phyloP scores from a whole-genome alignment of 2,329 filamentous ascomycete species.

The Neoscytalidium dimidiatum region DNA sequence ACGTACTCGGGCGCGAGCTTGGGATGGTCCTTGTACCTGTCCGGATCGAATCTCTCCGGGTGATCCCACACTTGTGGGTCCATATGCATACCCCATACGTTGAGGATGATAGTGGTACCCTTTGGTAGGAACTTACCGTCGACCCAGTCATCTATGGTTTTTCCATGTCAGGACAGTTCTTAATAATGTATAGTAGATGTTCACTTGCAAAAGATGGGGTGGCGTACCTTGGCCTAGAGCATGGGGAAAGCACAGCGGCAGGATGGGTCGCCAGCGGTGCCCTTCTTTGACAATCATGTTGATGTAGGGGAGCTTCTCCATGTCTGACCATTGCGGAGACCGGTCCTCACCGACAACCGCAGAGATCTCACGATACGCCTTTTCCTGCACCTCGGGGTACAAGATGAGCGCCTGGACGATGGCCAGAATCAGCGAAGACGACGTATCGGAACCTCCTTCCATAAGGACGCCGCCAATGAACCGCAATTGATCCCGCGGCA shows the following conservation, averaged over 20 bases:
- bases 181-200: no score
- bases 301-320: constrained; percentile 11
- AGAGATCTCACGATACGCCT: neutral
- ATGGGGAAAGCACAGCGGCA: constrained; percentile 38
- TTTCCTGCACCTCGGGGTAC: neutral
- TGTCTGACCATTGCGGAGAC: constrained; percentile 1
- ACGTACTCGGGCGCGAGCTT: neutral
- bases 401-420: neutral
- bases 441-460: constrained; percentile 41
- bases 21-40: neutral
- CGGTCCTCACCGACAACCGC: neutral
- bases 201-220: constrained; percentile 22
- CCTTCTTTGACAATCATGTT: constrained; percentile 32
- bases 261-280: constrained; percentile 37
- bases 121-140: constrained; percentile 46
- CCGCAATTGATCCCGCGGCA: constrained; percentile 30
- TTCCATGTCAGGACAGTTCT: neutral
- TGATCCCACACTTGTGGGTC: constrained; percentile 25
- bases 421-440: constrained; percentile 26
- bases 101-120: constrained; percentile 41
- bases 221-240: constrained; percentile 37
- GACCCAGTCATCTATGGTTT: constrained; percentile 40
- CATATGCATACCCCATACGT: constrained; percentile 41
- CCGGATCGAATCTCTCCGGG: constrained; percentile 24
- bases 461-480: constrained; percentile 40